A percentile compares a stretch with the other conserved stretches of the same genome.
phyloP scores from a whole-genome alignment of 225 moss, liverwort and hornwort species.

The Asterella californica region DNA sequence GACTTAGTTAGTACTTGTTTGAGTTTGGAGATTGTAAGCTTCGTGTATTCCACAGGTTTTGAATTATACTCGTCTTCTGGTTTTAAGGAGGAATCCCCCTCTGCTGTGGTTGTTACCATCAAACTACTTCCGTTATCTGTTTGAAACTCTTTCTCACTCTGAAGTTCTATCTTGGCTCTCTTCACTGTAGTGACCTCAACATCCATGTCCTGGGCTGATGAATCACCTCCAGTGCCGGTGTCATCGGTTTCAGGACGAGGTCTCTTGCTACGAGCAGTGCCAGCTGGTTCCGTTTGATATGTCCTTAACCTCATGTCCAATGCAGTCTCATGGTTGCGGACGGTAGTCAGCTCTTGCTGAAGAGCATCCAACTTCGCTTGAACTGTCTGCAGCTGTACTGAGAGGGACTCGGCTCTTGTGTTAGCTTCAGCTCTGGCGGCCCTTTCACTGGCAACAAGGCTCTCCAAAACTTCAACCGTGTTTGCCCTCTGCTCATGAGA shows the following conservation, averaged over 20 bases:
- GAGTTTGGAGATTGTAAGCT: slow-evolving; percentile 65
- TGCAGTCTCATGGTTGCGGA: slow-evolving; percentile 73
- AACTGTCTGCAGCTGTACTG: slow-evolving; percentile 64
- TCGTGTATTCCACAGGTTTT: slow-evolving; percentile 52
- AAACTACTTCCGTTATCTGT: slow-evolving; percentile 71
- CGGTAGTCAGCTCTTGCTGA: slow-evolving; percentile 62
- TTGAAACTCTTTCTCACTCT: slow-evolving; percentile 10
- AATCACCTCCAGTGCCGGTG: slow-evolving; percentile 55
- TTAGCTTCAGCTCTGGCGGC: slow-evolving; percentile 65
- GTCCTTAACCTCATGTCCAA: slow-evolving; percentile 60
- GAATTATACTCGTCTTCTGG: slow-evolving; percentile 44
- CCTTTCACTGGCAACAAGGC: slow-evolving; percentile 69
- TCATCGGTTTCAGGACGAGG: slow-evolving; percentile 52
- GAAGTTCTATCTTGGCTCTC: slow-evolving; percentile 47
- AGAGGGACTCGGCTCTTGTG: slow-evolving; percentile 65
- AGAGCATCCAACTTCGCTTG: slow-evolving; percentile 62
- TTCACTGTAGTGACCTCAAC: slow-evolving; percentile 49
- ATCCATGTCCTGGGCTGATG: slow-evolving; percentile 66
- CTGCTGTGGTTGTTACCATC: slow-evolving; percentile 38
- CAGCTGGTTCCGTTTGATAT: slow-evolving; percentile 50
- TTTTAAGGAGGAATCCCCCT: slow-evolving; percentile 44
- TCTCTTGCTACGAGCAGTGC: slow-evolving; percentile 59
- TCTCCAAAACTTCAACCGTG: slow-evolving; percentile 74
- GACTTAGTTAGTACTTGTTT: slow-evolving; percentile 74
- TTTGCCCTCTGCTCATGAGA: slow-evolving; percentile 70